Evolutionary conservation across 768 basidiomycete species (phyloP).

Genomic region (Cystofilobasidium macerans): DNA sequence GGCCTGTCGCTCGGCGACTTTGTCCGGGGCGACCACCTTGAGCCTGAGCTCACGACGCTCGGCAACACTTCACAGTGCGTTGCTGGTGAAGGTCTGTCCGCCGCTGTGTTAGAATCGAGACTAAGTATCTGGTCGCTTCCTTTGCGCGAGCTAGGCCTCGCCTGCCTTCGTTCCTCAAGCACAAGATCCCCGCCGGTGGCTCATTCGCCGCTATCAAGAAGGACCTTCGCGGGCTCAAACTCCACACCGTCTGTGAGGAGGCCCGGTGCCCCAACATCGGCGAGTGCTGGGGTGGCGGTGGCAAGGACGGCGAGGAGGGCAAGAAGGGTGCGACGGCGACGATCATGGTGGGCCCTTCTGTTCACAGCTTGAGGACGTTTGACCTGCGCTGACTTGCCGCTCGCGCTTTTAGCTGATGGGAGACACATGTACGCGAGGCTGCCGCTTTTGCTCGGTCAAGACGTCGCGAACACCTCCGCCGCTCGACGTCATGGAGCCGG

Average conservation of each 20-base stretch:
- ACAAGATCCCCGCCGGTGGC: conserved; percentile 74
- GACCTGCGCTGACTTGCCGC: too few relatives aligned
- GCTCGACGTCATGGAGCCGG: conserved; percentile 89
- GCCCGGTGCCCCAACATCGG: conserved; percentile 98
- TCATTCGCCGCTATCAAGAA: conserved; percentile 90
- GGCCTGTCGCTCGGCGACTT: conserved; percentile 77
- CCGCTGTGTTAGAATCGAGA: too few relatives aligned
- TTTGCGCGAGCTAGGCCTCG: conserved; percentile 50
- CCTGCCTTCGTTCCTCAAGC: conserved; percentile 77
- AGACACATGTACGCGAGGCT: conserved; percentile 95
- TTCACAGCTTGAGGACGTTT: not conserved
- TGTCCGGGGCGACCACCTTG: conserved; percentile 50
- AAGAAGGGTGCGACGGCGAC: conserved; percentile 86
- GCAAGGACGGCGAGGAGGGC: conserved; percentile 53
- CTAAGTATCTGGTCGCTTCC: not conserved
- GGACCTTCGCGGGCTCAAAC: conserved; percentile 75
- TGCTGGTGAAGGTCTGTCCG: too few relatives aligned
- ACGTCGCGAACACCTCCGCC: conserved; percentile 80
- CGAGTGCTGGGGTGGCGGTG: conserved; percentile 90
- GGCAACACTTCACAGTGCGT: conserved; percentile 60
- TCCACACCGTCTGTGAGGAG: conserved; percentile 98
- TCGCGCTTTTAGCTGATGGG: conserved; percentile 99
- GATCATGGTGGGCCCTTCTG: conserved; percentile 66
- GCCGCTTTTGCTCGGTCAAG: conserved; percentile 94
- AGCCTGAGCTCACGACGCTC: conserved; percentile 41